A percentile compares a stretch with the other conserved stretches of the same genome.
Conservation (phyloP, 352 stramenopile species). For the Blastocystis sp. region DNA sequence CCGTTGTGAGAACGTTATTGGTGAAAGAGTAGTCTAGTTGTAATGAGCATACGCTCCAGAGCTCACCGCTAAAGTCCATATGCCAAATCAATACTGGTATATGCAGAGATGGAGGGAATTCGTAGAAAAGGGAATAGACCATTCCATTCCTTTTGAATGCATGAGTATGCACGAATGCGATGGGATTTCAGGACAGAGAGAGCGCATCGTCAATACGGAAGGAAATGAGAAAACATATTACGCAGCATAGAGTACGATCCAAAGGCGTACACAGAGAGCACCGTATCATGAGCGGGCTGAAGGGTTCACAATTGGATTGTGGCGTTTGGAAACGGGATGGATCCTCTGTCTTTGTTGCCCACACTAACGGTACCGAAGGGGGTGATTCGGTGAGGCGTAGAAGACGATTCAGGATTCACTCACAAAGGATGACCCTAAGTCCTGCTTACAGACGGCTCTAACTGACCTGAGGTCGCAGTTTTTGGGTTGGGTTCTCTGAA, state of each 20-base stretch:
- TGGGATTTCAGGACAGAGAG: no score
- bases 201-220: no score
- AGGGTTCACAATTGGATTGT: neutral
- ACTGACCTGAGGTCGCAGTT: slow-evolving; percentile 12
- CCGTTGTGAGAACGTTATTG: neutral
- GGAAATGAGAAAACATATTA: no score
- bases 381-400: neutral
- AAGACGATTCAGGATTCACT: slow-evolving; percentile 39
- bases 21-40: neutral
- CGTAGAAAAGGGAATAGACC: neutral
- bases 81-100: neutral
- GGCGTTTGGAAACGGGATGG: neutral
- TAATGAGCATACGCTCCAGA: neutral
- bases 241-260: no score
- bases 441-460: neutral
- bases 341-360: slow-evolving; percentile 48
- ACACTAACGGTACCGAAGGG: neutral
- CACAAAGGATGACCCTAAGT: neutral
- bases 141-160: neutral
- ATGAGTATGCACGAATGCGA: neutral
- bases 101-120: neutral
- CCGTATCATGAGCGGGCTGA: no score
- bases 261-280: no score
- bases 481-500: neutral
- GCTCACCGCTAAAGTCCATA: neutral